Conservation (phyloP, 306 rosid genomes). For the Acmispon strigosus region DNA sequence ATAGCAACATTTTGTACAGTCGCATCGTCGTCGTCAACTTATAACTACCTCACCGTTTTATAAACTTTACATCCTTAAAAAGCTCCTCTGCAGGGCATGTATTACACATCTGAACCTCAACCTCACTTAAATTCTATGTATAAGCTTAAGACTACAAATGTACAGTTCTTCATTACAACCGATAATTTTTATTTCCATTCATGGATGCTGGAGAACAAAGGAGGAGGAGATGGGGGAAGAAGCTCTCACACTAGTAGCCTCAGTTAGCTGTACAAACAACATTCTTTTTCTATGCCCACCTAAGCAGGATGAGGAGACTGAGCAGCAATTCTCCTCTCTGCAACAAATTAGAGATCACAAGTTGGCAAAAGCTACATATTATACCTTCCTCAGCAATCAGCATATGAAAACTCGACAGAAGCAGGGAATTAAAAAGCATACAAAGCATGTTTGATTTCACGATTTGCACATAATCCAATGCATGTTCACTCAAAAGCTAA, state of each 20-base stretch:
- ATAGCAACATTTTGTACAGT: conserved; percentile 78
- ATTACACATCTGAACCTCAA: conserved; percentile 40
- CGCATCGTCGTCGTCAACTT: conserved; percentile 24
- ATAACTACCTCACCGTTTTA: conserved; percentile 55
- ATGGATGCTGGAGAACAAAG: conserved; percentile 27
- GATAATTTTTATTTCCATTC: conserved; percentile 56
- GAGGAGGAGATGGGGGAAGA: conserved; percentile 24
- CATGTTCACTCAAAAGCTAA: no score
- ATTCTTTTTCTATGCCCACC: conserved; percentile 47
- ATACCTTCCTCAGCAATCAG: background rate
- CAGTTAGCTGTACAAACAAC: conserved; percentile 91
- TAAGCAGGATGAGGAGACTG: conserved; percentile 73
- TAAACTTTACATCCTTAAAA: conserved; percentile 62
- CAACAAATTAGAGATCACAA: conserved; percentile 12
- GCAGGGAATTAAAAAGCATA: background rate
- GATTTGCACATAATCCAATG: background rate
- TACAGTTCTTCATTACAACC: conserved; percentile 77
- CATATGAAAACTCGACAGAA: background rate
- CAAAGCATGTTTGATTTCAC: no score
- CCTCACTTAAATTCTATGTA: conserved; percentile 58
- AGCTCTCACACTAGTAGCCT: conserved; percentile 75
- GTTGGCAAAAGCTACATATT: conserved; percentile 1
- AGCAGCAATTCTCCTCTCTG: conserved; percentile 97
- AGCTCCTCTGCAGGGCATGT: conserved; percentile 48
- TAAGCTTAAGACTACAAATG: conserved; percentile 80